phyloP scores from a whole-genome alignment of 1,284 basidiomycete species.

The Leccinum fallax region DNA sequence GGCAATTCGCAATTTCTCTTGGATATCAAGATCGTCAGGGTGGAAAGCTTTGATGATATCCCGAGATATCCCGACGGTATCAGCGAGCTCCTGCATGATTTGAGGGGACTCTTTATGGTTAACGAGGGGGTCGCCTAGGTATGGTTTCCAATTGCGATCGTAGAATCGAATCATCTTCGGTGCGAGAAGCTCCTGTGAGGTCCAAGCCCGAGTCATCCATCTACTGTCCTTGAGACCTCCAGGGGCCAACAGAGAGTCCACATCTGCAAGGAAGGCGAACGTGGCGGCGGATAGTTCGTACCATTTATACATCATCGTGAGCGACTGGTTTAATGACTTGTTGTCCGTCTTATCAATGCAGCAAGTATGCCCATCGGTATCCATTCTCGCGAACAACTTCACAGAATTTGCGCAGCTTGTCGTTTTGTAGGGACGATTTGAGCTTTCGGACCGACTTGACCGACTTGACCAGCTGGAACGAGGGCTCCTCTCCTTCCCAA shows the following conservation, averaged over 20 bases:
- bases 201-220: no score
- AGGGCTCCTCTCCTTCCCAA: neutral
- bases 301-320: constrained; percentile 1
- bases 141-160: no score
- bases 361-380: neutral
- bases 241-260: neutral
- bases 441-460: neutral
- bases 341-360: neutral
- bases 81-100: no score
- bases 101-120: no score
- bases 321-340: neutral
- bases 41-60: no score
- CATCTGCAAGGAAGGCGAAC: neutral
- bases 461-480: neutral
- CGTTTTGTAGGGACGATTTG: neutral
- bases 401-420: neutral
- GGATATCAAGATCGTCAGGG: no score
- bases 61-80: no score
- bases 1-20: no score
- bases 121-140: no score
- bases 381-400: neutral
- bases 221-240: no score
- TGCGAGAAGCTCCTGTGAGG: no score
- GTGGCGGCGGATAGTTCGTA: neutral
- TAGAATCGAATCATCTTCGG: no score